Percentiles rank a stretch among this genome's conserved stretches.
Conservation (phyloP, 805 yeast genomes). For the Ogataea angusta region DNA sequence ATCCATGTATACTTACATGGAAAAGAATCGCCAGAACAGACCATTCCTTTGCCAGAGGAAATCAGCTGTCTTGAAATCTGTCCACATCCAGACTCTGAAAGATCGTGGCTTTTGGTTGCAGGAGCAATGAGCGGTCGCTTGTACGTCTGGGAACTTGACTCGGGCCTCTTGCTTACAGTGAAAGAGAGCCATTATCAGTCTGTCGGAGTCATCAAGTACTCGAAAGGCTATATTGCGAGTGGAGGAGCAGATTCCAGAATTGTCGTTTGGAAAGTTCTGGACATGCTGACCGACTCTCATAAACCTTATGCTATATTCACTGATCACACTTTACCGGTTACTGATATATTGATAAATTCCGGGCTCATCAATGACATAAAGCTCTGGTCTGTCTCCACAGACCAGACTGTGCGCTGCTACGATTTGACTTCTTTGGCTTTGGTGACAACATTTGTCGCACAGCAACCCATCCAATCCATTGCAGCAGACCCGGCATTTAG, state of each 20-base stretch:
- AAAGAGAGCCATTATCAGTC: slow-evolving; percentile 84
- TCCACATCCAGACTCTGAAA: slow-evolving; percentile 30
- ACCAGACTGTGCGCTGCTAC: slow-evolving; percentile 72
- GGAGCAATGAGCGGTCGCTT: slow-evolving; percentile 75
- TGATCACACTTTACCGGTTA: slow-evolving; percentile 53
- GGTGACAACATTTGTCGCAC: slow-evolving; percentile 70
- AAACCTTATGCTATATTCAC: slow-evolving; percentile 60
- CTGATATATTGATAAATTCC: slow-evolving; percentile 39
- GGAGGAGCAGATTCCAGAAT: slow-evolving; percentile 83
- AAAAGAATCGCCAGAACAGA: slow-evolving; percentile 69
- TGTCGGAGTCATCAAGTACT: slow-evolving; percentile 55
- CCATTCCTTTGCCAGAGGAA: slow-evolving; percentile 81
- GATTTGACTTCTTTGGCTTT: slow-evolving; percentile 46
- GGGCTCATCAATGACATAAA: slow-evolving; percentile 59
- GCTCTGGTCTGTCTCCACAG: slow-evolving; percentile 67
- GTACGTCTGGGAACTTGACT: slow-evolving; percentile 79
- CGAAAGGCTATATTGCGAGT: slow-evolving; percentile 64
- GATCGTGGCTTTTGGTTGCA: slow-evolving; percentile 60
- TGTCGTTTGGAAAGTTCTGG: slow-evolving; percentile 67
- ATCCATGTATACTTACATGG: slow-evolving; percentile 71
- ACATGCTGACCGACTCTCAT: slow-evolving; percentile 45
- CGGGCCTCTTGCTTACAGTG: slow-evolving; percentile 70
- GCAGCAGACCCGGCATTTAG: slow-evolving; percentile 79
- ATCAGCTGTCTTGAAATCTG: slow-evolving; percentile 53
- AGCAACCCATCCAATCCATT: slow-evolving; percentile 53